Base-by-base conservation (phyloP, 1,284 basidiomycete genomes). In the Crocinoboletus sp. region DNA sequence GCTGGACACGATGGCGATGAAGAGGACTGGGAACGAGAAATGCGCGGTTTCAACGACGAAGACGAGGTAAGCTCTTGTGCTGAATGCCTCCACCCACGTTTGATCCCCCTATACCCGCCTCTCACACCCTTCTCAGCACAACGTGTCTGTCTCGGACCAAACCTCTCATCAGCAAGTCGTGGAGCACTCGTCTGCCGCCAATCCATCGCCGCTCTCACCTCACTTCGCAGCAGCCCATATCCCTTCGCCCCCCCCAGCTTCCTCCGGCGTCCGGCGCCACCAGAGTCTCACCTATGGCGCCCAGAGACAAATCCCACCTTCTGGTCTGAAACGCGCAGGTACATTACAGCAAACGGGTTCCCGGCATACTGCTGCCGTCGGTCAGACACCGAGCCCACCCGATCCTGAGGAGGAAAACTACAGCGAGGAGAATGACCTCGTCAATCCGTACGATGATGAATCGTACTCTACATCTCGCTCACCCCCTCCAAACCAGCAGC, bases 1-100 rank as follows among this genome's bases (percentile, higher is more conserved):
- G 78, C 84, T 40, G 87, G 87, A 35, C 85, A 88, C 57, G 86
- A 89, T 55, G 85, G 80, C 55, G 86, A 89, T 50, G 87, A 90
- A 63, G 87, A 89, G 53, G 83, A 86, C 49, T 90, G 88, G 87
- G 85, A 87, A 61, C 69, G 73, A 33, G 80, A 80, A 27, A 74
- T 82, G 58, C 73, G 72, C 12, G 79, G 77, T 59, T 72, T 64
- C 65, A 64, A 64, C 45, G 64, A 78, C 52, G 81, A 84, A 35
- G 84, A 84, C 30, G 82, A 82, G 67, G 82, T 83, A 49, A 58
- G 60, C 56, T 15, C 17, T 28, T 33, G 31, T 23, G 6, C 43
- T 49, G 41, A 34, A 44, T n/a, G n/a, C n/a, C n/a, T n/a, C n/a
- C n/a, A 9, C 25, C 15, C 19, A 16, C 19, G 3, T 35, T 33